These are phyloP conservation scores for Aphanomyces euteiches DNA, from an alignment of 352 stramenopile species.

Conservation along the genomic window DNA sequence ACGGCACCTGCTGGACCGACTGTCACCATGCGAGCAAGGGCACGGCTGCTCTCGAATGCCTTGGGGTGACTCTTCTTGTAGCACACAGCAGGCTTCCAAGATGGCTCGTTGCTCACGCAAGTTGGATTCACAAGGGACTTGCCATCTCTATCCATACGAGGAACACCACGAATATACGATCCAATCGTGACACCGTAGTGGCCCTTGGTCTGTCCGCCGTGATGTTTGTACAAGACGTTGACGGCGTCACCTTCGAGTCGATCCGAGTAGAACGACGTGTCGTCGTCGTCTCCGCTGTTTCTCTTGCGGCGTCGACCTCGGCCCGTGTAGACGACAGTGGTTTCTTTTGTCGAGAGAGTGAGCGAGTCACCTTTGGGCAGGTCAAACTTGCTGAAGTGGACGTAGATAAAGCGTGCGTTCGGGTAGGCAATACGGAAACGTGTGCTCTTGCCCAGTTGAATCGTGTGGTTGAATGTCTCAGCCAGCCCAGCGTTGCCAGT, in stretches of 20 bases:
- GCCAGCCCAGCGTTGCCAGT: background rate
- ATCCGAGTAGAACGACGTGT: conserved; percentile 14
- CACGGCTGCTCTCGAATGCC: background rate
- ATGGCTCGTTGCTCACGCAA: background rate
- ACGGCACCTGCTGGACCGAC: background rate
- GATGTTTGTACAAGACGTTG: background rate
- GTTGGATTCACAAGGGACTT: conserved; percentile 3
- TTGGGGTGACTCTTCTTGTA: background rate
- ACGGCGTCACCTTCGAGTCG: conserved; percentile 1
- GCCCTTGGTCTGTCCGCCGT: background rate
- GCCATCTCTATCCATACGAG: background rate
- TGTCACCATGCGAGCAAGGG: conserved; percentile 10
- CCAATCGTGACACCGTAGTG: conserved; percentile 8
- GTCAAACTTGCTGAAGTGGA: conserved; percentile 45
- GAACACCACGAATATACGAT: conserved; percentile 14
- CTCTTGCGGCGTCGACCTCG: background rate
- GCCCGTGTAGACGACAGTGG: conserved; percentile 13
- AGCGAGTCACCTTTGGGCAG: conserved; percentile 35
- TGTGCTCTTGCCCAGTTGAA: background rate
- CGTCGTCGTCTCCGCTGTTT: background rate
- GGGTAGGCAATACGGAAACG: background rate
- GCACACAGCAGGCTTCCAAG: background rate
- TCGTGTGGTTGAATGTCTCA: conserved; percentile 10
- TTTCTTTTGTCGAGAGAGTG: background rate
- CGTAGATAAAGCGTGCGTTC: conserved; percentile 39